Evolutionary conservation across 2,329 filamentous ascomycete species (phyloP).

Genomic region (Pyricularia sp.): DNA sequence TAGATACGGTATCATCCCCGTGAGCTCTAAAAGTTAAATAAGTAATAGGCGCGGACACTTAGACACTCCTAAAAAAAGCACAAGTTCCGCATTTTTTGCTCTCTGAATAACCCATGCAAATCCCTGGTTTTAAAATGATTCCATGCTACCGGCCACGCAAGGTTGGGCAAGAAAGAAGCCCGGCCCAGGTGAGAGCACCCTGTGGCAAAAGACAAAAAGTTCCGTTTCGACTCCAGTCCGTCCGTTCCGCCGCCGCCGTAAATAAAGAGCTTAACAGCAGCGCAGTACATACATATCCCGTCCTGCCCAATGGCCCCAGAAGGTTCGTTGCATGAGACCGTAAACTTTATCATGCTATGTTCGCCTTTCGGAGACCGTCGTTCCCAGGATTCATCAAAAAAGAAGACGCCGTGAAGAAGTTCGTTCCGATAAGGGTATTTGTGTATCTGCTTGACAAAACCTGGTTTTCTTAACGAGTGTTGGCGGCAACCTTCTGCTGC

Average conservation of each 20-base stretch:
- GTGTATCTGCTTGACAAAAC: constrained; percentile 9
- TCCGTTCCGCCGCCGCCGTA: constrained; percentile 1
- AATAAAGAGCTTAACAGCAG: constrained; percentile 9
- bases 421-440: constrained; percentile 8
- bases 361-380: not conserved
- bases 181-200: constrained; percentile 10
- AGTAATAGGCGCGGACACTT: not conserved
- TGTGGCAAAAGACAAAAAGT: constrained; percentile 8
- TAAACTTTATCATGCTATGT: not conserved
- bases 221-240: constrained; percentile 5
- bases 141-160: constrained; percentile 13
- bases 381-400: constrained; percentile 13
- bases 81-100: not conserved
- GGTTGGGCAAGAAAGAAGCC: constrained; percentile 8
- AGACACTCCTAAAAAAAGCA: not conserved
- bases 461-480: constrained; percentile 59
- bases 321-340: not conserved
- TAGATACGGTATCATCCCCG: constrained; percentile 18
- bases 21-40: not conserved
- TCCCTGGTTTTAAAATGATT: constrained; percentile 10
- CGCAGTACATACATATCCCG: not conserved
- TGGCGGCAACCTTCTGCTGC: constrained; percentile 74
- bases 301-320: not conserved
- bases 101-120: constrained; percentile 9
- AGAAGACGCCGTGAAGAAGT: constrained; percentile 10